Base-by-base conservation (phyloP, 2,329 filamentous ascomycete species). In the Trichoderma cornu-damae region DNA sequence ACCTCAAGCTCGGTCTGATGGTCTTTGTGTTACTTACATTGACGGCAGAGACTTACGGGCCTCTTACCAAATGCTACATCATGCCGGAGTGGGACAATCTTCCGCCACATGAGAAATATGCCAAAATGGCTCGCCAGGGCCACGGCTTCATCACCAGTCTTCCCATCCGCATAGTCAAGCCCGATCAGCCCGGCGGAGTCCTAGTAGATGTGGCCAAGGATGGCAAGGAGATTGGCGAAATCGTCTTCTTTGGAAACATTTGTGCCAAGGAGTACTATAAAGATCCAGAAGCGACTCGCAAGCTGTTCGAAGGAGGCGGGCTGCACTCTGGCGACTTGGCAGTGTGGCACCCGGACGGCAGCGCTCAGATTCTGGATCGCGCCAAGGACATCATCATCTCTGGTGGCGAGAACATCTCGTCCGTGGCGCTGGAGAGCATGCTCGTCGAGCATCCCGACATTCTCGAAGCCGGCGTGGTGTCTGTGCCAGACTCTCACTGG, bases 371-470 rank as follows among this genome's bases (percentile, higher is more conserved):
- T 62, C 77, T 95, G 59, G 94, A 99, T 73, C 82, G 94, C 18
- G 89, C 90, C 12, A 99, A 99, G 77, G 94, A 99, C 69, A 96
- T 99, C 53, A 99, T 99, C 67, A 99, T 99, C 61, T 95, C 89
- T 53, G 92, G 93, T 46, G 94, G 94, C 58, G 94, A 99, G 72
- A 99, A 99, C 70, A 97, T 99, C 61, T 96, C 90, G 2, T 95
- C 89, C 0, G 88, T 99, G 1, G 91, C 94, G 0, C 80, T 99
- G 3, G 94, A 99, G 73, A 84, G 86, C 59, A 90, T 96, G 85
- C 81, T 99, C 1, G 87, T 87, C 5, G 87, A 90, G 48, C 94
- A 99, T 69, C 90, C 92, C 0, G 85, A 90, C 63, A 84, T 99
- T 35, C 82, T 99, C 22, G 94, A 99, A 75, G 92, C 88, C 1